phyloP scores from a whole-genome alignment of 208 protist species.

The Trypanosoma avium region DNA sequence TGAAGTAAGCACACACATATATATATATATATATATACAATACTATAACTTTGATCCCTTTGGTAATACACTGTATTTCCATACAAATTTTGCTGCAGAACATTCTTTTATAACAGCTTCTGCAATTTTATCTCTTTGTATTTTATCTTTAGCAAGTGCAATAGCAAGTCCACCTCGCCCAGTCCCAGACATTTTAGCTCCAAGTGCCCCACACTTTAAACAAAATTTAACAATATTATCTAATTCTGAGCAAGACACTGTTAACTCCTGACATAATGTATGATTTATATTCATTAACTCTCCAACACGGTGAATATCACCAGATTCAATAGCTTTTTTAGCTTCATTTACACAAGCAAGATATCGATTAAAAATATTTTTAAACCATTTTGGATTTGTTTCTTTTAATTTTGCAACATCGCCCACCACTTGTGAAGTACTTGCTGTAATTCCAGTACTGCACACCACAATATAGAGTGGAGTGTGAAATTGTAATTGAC shows the following conservation, averaged over 20 bases:
- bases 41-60: not conserved
- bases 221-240: conserved; percentile 63
- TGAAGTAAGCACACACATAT: too few relatives aligned
- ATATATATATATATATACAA: not conserved
- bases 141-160: conserved; percentile 34
- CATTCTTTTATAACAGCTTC: conserved; percentile 39
- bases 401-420: conserved; percentile 59
- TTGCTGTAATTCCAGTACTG: conserved; percentile 82
- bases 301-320: conserved; percentile 42
- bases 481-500: conserved; percentile 27
- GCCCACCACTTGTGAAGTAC: conserved; percentile 62
- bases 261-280: conserved; percentile 58
- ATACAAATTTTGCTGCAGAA: conserved; percentile 65
- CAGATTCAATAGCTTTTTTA: conserved; percentile 39
- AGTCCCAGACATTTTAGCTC: conserved; percentile 82
- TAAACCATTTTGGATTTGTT: conserved; percentile 44
- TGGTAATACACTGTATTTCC: conserved; percentile 61
- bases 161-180: conserved; percentile 79
- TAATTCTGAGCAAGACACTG: conserved; percentile 62
- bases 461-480: conserved; percentile 76
- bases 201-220: conserved; percentile 48
- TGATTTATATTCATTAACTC: conserved; percentile 71
- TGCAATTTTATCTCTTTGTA: conserved; percentile 44
- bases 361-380: conserved; percentile 42
- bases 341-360: conserved; percentile 36